Base-by-base conservation (phyloP, 106 monocot species). In the Acorus gramineus region DNA sequence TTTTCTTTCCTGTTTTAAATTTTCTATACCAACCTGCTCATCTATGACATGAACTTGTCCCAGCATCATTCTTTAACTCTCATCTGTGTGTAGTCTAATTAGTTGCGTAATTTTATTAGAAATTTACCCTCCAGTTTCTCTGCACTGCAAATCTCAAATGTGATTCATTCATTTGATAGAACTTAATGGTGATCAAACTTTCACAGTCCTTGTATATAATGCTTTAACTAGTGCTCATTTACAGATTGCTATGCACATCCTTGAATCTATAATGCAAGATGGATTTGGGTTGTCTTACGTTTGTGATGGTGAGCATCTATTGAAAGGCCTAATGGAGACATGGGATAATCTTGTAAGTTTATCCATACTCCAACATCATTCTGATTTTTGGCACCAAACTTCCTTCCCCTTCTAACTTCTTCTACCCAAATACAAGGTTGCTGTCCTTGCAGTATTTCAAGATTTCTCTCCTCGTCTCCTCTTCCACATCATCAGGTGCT, bases 171-270 rank as follows among this genome's bases (percentile, higher is more conserved):
- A 28, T 28, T 28, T 28, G 28, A 28, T 28, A 28, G 28, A 28
- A 28, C 28, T 28, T 28, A 28, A 28, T 28, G 28, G 28, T 0
- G 28, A 28, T 28, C 28, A 28, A 28, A 28, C 28, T 28, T 28
- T 28, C 28, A 28, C 28, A 28, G 28, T 28, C 28, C 28, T 28
- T 28, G 28, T 28, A 28, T 28, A 1, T 28, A 28, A 28, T 28
- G 28, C 28, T 28, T 28, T 28, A 28, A 28, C 28, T 28, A 1
- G 28, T 28, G 28, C 28, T 28, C 28, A 28, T 46, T 72, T 59
- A 71, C 73, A 84, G 84, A 74, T 84, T 73, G 76, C 84, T 6
- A 70, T 84, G 84, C 84, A 80, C 62, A 77, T 84, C 46, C 73
- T 84, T 13, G 84, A 84, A 56, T 77, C 76, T 61, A 80, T 84